phyloP scores from a whole-genome alignment of 2,329 filamentous ascomycete genomes.

The Thielaviopsis ethacetica region DNA sequence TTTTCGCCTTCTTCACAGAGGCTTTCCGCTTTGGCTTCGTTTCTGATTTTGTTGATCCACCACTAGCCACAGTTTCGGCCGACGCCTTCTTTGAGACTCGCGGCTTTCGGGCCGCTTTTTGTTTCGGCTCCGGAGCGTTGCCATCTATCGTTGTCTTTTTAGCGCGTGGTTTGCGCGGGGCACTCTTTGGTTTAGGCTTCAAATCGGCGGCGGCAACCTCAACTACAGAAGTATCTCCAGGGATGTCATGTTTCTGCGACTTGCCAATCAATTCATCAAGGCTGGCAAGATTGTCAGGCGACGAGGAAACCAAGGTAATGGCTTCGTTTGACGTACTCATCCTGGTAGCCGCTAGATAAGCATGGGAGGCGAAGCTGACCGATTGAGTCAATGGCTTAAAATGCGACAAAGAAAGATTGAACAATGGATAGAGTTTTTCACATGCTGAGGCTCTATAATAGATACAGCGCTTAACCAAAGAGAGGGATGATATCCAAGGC shows the following conservation, averaged over 20 bases:
- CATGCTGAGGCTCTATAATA: neutral
- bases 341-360: neutral
- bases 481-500: neutral
- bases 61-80: neutral
- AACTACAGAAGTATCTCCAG: constrained; percentile 5
- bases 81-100: neutral
- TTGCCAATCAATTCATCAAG: neutral
- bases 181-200: neutral
- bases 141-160: constrained; percentile 2
- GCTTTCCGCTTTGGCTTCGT: constrained; percentile 2
- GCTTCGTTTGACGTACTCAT: neutral
- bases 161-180: neutral
- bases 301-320: constrained; percentile 1
- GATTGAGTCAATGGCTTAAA: neutral
- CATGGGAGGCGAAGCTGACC: neutral
- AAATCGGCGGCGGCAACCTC: constrained; percentile 2
- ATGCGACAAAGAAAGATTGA: neutral
- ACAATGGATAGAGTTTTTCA: neutral
- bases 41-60: neutral
- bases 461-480: neutral
- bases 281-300: constrained; percentile 1
- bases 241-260: neutral
- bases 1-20: neutral
- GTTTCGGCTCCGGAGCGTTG: neutral
- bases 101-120: constrained; percentile 1